Conservation (phyloP, 2,329 filamentous ascomycete species). For the Aspergillus tanneri region DNA sequence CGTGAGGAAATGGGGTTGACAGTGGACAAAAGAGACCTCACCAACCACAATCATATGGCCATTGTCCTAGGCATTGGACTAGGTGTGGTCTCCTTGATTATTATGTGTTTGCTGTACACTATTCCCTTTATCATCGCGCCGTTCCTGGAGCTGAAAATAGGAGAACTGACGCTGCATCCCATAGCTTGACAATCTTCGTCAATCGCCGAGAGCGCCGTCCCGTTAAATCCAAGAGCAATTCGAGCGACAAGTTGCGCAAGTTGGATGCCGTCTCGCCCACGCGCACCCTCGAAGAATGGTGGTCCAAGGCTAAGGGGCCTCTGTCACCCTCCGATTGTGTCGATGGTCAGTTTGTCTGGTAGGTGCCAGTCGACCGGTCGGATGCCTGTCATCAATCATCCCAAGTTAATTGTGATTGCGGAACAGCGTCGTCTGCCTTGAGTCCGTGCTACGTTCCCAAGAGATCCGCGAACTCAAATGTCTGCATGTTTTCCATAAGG, state of each 20-base stretch:
- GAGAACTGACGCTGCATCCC: background rate
- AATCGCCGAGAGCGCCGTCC: constrained; percentile 31
- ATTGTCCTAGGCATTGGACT: constrained; percentile 36
- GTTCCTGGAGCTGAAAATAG: too few relatives aligned
- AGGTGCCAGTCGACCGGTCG: constrained; percentile 8
- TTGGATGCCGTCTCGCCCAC: constrained; percentile 38
- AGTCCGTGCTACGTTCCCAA: constrained; percentile 35
- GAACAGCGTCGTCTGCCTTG: constrained; percentile 39
- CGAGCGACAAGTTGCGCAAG: constrained; percentile 33
- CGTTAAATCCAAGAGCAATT: constrained; percentile 24
- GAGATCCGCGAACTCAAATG: constrained; percentile 41
- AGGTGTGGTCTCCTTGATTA: constrained; percentile 31
- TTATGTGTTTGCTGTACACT: constrained; percentile 34
- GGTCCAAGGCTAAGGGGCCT: constrained; percentile 33
- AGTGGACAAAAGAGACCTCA: constrained; percentile 22
- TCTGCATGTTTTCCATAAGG: constrained; percentile 41
- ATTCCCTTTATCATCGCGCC: background rate
- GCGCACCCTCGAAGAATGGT: constrained; percentile 40
- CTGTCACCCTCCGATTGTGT: constrained; percentile 33
- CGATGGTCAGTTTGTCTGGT: constrained; percentile 41
- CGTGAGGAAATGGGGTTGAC: constrained; percentile 18
- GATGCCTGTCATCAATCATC: background rate
- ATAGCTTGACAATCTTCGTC: constrained; percentile 34
- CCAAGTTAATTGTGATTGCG: constrained; percentile 2
- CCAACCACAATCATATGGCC: constrained; percentile 29